These are phyloP conservation scores for Dryas drummondii DNA, from an alignment of 306 rosid genomes.

Conservation along the genomic window DNA sequence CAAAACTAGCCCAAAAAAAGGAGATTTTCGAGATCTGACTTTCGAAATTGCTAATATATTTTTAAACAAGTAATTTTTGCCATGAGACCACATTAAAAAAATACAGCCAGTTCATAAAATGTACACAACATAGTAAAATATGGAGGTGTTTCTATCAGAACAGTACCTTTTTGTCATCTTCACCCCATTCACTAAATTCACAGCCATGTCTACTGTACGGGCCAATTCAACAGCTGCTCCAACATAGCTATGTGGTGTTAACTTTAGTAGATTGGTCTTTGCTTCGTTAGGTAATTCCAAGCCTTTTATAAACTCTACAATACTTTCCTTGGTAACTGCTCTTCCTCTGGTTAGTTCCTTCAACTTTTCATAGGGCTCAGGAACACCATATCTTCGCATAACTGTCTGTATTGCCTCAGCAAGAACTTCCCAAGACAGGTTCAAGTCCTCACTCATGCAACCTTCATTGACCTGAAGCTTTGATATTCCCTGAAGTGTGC, in stretches of 20 bases:
- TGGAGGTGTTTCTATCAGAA: too few species aligned
- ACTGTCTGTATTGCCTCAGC: conserved; percentile 98
- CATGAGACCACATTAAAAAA: too few species aligned
- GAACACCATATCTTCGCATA: conserved; percentile 91
- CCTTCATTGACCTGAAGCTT: conserved; percentile 82
- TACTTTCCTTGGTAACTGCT: conserved; percentile 71
- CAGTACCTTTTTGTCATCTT: neutral
- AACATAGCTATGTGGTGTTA: conserved; percentile 70
- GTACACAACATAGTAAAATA: too few species aligned
- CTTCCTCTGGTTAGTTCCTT: conserved; percentile 87
- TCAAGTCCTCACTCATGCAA: conserved; percentile 72
- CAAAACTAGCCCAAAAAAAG: too few species aligned
- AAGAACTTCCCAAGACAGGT: conserved; percentile 88
- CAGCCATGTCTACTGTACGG: conserved; percentile 42
- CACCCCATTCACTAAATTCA: conserved; percentile 31
- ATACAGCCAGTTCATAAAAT: too few species aligned
- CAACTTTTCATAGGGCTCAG: conserved; percentile 88
- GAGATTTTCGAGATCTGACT: too few species aligned
- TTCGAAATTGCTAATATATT: too few species aligned
- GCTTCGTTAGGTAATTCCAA: conserved; percentile 55
- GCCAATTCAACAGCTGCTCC: conserved; percentile 90
- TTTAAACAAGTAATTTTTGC: too few species aligned
- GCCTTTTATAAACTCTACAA: conserved; percentile 65
- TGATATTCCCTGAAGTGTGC: conserved; percentile 65
- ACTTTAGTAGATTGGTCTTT: conserved; percentile 11